Base-by-base conservation (phyloP, 2,329 filamentous ascomycete species). In the Elsinoe necatrix region DNA sequence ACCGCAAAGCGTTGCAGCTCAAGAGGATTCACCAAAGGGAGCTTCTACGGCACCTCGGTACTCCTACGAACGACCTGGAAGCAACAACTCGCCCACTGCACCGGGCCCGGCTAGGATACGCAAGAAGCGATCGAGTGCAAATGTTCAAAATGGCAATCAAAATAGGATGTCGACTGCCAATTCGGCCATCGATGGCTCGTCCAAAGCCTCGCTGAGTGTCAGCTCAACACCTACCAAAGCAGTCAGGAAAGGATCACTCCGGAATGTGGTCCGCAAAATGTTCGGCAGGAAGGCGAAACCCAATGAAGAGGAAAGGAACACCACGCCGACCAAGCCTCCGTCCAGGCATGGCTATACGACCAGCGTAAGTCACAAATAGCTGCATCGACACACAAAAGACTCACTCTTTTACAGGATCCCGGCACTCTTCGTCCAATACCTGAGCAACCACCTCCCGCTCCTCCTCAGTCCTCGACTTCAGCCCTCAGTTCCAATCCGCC, bases 231-330 rank as follows among this genome's bases (percentile, higher is more conserved):
- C 54, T 14, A 56, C 41, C 37, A 60, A 56, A 29, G 55, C 55
- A 16, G 23, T 16, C 20, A 62, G 64, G 20, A 70, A 68, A 59
- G 64, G 67, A 18, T 69, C 68, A 6, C 60, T 71, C 50, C 67
- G 68, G 51, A 65, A 68, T 59, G 67, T 64, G 5, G 67, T 71
- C 34, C 65, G 67, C 23, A 65, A 63, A 57, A 65, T 71, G n/a
- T 71, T 71, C 56, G 65, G 69, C 2, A 64, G 67, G 41, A 63
- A 65, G 55, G 64, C 64, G 35, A 67, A 65, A 55, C 63, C 64
- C 16, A 58, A 20, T n/a, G 57, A 57, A 18, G 42, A 64, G 51
- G 62, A 65, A 21, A 57, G 29, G 42, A 51, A 51, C 42, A 20
- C 18, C 5, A 39, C 52, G 21, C 37, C 56, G n/a, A 31, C 41